Evolutionary conservation across 305 asterid species (phyloP).

Genomic region (Fraxinus sp.): DNA sequence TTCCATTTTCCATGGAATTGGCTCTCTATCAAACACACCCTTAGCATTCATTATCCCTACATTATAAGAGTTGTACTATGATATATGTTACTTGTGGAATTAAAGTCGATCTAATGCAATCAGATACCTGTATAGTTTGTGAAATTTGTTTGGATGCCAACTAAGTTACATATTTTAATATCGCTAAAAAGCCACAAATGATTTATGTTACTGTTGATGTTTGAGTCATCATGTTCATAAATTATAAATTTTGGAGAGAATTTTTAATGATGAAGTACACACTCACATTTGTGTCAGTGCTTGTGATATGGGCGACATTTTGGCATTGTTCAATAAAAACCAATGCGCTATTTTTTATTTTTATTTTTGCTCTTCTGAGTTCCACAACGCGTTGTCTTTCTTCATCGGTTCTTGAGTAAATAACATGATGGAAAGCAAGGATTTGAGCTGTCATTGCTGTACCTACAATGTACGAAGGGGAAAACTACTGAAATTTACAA

Average conservation of each 20-base stretch:
- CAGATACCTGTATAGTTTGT: neutral
- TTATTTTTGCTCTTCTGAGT: neutral
- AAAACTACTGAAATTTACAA: neutral
- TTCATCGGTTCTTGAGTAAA: neutral
- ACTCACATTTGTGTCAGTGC: neutral
- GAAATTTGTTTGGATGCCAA: neutral
- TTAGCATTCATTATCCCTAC: neutral
- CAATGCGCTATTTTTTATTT: neutral
- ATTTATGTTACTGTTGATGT: neutral
- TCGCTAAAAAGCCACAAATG: neutral
- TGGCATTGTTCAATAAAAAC: neutral
- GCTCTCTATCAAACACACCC: too few species aligned
- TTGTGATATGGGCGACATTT: neutral
- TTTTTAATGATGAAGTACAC: neutral
- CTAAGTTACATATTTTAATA: neutral
- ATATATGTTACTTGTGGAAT: slow-evolving; percentile 1
- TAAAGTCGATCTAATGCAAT: neutral
- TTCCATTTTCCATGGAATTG: too few species aligned
- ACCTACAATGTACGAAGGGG: neutral
- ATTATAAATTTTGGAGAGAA: neutral
- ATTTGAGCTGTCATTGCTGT: neutral
- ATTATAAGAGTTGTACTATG: neutral
- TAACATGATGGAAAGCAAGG: neutral
- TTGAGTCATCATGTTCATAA: neutral
- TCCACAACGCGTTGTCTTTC: neutral